phyloP scores from a whole-genome alignment of 1,139 yeast genomes.

The Yamadazyma dendronema region DNA sequence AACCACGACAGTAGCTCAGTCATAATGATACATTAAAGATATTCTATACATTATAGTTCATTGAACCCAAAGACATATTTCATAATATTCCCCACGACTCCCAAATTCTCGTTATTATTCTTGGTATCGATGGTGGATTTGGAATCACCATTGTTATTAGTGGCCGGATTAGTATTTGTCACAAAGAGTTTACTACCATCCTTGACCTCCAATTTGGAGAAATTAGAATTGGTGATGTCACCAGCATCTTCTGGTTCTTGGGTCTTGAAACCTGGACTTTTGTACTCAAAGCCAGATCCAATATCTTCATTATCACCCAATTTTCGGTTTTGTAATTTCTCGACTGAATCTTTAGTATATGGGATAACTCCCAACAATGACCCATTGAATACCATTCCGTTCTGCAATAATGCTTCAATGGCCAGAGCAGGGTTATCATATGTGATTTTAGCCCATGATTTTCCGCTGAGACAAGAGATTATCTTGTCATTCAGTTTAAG shows the following conservation, averaged over 20 bases:
- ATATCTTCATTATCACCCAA: slow-evolving; percentile 55
- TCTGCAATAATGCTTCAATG: slow-evolving; percentile 77
- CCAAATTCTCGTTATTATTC: slow-evolving; percentile 29
- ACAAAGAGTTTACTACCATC: slow-evolving; percentile 43
- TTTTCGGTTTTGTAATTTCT: slow-evolving; percentile 58
- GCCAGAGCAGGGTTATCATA: slow-evolving; percentile 77
- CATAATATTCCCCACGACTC: slow-evolving; percentile 33
- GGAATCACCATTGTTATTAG: background rate
- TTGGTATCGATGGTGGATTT: slow-evolving; percentile 21
- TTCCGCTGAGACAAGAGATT: slow-evolving; percentile 78
- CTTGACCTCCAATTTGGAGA: slow-evolving; percentile 34
- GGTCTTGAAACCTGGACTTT: slow-evolving; percentile 3
- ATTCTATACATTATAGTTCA: slow-evolving; percentile 31
- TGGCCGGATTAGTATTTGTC: slow-evolving; percentile 19
- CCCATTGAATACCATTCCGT: slow-evolving; percentile 71
- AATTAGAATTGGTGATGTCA: slow-evolving; percentile 14
- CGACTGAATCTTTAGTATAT: slow-evolving; percentile 58
- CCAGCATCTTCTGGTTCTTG: slow-evolving; percentile 9
- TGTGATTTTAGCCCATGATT: slow-evolving; percentile 86
- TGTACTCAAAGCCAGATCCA: slow-evolving; percentile 34
- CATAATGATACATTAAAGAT: too few relatives aligned
- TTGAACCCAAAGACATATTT: slow-evolving; percentile 46
- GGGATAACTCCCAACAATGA: slow-evolving; percentile 76
- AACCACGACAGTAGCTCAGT: too few relatives aligned
- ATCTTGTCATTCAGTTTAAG: slow-evolving; percentile 17